phyloP scores from a whole-genome alignment of 2,329 filamentous ascomycete genomes.

The Phaeosphaeriaceae sp. region DNA sequence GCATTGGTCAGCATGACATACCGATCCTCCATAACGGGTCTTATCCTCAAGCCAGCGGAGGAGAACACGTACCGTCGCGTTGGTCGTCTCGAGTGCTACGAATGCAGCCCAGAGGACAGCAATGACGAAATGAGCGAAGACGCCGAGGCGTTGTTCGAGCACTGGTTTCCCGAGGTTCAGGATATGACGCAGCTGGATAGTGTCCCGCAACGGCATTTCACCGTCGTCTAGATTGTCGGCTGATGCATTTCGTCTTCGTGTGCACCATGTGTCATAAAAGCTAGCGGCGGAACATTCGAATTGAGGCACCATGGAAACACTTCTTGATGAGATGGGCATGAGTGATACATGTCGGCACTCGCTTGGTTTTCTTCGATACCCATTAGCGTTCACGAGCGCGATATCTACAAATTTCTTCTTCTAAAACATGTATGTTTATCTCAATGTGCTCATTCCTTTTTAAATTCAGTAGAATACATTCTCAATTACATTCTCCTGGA shows the following conservation, averaged over 20 bases:
- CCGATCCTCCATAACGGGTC: conserved; percentile 43
- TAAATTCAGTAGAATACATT: no score
- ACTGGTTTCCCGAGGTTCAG: conserved; percentile 47
- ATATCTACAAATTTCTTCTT: not conserved
- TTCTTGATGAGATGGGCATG: not conserved
- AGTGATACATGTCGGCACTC: not conserved
- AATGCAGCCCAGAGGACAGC: conserved; percentile 34
- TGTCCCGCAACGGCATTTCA: conserved; percentile 37
- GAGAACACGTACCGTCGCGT: conserved; percentile 40
- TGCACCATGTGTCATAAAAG: not conserved
- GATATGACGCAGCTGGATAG: conserved; percentile 47
- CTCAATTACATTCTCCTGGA: no score
- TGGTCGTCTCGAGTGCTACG: conserved; percentile 47
- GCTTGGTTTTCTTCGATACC: conserved; percentile 4
- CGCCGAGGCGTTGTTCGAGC: conserved; percentile 42
- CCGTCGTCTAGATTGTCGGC: conserved; percentile 22
- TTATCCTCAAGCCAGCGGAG: conserved; percentile 35
- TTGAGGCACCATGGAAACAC: not conserved
- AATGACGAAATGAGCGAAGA: conserved; percentile 44
- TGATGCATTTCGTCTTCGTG: not conserved
- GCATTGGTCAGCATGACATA: conserved; percentile 48
- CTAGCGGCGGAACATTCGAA: not conserved
- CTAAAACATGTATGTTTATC: not conserved
- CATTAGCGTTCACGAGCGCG: not conserved
- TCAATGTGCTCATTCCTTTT: no score